Base-by-base conservation (phyloP, 768 basidiomycete genomes). In the Collybiopsis luxurians region DNA sequence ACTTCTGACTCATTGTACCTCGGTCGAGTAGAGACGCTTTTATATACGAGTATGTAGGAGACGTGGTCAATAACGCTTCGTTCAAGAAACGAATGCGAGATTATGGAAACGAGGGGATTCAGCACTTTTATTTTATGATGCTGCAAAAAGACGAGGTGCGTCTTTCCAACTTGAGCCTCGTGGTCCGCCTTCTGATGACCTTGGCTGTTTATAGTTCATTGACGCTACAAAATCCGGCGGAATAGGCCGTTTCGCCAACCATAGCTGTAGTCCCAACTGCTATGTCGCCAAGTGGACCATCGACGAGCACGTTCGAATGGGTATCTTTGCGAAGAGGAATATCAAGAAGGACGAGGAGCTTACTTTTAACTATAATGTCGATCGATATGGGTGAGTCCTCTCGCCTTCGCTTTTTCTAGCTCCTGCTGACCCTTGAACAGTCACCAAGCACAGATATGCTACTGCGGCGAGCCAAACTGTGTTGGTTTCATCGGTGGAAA, bases 61-160 rank as follows among this genome's bases (percentile, higher is more conserved):
- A 99, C 60, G 94, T 99, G 21, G 91, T 99, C 63, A 89, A 84
- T 57, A 89, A 92, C 34, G 74, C 76, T 11, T 87, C 89, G 15
- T 97, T 99, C 69, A 84, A 89, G 72, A 93, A 92, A 70, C 86
- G 96, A 28, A 98, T 99, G 93, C 83, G 89, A 38, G 87, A 89
- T 9, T 99, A 99, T 68, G 95, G 85, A 2, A 83, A 87, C 42
- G 92, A 97, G 68, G 96, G 96, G 17, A 94, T 98, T 61, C 79
- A 83, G 52, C 97, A 98, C 70, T 99, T 98, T 64, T 99, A 98
- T 75, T 99, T 99, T 69, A 99, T 98, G 97, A 95, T 96, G 90
- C 72, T 99, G 57, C 97, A 99, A 74, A 94, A 92, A 67, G 95
- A 96, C 63, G 95, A 98, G 82, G 95, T 94, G 62, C 55, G 84